A percentile compares a stretch with the other conserved stretches of the same genome.
These are phyloP conservation scores for Saccharomycopsis fibuligera DNA, from an alignment of 805 yeast genomes.

Conservation along the genomic window DNA sequence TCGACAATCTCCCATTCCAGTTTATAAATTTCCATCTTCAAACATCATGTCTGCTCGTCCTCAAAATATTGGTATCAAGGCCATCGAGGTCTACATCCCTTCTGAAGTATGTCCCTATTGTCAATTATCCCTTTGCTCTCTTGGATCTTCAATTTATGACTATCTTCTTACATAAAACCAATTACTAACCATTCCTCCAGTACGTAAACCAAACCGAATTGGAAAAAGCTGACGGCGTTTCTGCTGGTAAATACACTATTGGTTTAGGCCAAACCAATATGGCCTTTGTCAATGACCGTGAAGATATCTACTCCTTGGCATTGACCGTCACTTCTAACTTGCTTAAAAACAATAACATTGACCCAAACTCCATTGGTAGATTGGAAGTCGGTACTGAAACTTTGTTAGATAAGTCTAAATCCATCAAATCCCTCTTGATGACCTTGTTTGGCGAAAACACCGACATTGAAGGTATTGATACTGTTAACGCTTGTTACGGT, in stretches of 20 bases:
- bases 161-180: no score
- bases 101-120: constrained; percentile 41
- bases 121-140: background rate
- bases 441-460: constrained; percentile 84
- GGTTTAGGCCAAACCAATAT: constrained; percentile 98
- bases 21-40: background rate
- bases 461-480: constrained; percentile 94
- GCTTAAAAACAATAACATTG: constrained; percentile 75
- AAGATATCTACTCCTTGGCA: constrained; percentile 92
- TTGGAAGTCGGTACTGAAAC: constrained; percentile 99
- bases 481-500: constrained; percentile 96
- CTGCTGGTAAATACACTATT: constrained; percentile 94
- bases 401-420: constrained; percentile 90
- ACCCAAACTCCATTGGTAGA: constrained; percentile 78
- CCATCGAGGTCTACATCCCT: constrained; percentile 89
- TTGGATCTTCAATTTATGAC: no score
- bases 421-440: constrained; percentile 92
- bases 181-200: constrained; percentile 24
- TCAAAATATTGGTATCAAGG: constrained; percentile 92
- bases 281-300: constrained; percentile 96
- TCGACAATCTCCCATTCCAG: background rate
- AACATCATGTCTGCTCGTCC: constrained; percentile 32
- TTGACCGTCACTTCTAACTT: constrained; percentile 79
- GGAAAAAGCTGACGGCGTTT: constrained; percentile 77
- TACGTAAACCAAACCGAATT: constrained; percentile 83